These are phyloP conservation scores for Komagataella mondaviorum DNA, from an alignment of 805 yeast genomes.

Conservation along the genomic window DNA sequence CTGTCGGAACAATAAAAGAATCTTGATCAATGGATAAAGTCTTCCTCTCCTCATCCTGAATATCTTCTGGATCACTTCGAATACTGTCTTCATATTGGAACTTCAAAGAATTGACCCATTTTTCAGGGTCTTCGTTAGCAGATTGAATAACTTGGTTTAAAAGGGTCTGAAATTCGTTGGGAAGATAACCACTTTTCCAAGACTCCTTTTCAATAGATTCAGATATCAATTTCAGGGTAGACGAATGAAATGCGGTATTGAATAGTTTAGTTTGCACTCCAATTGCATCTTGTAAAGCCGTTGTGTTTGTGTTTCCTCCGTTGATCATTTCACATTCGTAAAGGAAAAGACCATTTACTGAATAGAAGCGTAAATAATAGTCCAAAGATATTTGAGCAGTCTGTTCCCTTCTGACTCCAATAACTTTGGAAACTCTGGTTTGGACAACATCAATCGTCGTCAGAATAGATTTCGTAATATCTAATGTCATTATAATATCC, in stretches of 20 bases:
- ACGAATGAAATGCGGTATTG: slow-evolving; percentile 38
- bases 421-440: slow-evolving; percentile 60
- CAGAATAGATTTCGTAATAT: slow-evolving; percentile 50
- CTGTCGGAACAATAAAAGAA: slow-evolving; percentile 45
- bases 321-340: slow-evolving; percentile 67
- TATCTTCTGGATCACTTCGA: slow-evolving; percentile 5
- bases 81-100: slow-evolving; percentile 6
- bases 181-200: slow-evolving; percentile 68
- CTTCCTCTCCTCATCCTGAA: slow-evolving; percentile 12
- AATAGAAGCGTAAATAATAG: slow-evolving; percentile 55
- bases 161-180: slow-evolving; percentile 28
- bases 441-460: slow-evolving; percentile 63
- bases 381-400: slow-evolving; percentile 41
- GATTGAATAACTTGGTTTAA: slow-evolving; percentile 38
- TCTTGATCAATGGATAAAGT: slow-evolving; percentile 33
- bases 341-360: slow-evolving; percentile 54
- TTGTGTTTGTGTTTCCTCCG: slow-evolving; percentile 48
- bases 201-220: slow-evolving; percentile 47
- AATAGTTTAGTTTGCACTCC: slow-evolving; percentile 54
- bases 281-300: slow-evolving; percentile 53
- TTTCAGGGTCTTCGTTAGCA: slow-evolving; percentile 28
- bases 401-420: slow-evolving; percentile 65
- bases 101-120: slow-evolving; percentile 30
- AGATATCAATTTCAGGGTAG: slow-evolving; percentile 30
- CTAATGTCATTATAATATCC: slow-evolving; percentile 42